Evolutionary conservation across 2,329 filamentous ascomycete genomes (phyloP).

Genomic region (Alternaria sp.): DNA sequence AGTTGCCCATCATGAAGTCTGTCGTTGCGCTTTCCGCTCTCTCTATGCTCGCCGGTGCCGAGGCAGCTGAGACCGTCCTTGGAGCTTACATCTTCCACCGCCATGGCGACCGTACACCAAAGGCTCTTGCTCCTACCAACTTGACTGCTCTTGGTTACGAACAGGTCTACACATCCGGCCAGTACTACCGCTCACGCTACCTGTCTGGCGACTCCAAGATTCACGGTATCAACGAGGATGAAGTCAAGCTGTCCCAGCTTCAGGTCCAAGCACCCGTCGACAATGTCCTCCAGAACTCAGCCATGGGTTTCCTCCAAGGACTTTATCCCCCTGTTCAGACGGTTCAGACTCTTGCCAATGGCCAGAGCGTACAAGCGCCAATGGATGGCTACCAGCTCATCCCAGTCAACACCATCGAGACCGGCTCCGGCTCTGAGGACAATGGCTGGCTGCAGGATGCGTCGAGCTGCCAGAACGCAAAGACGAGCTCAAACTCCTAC

Average conservation of each 20-base stretch:
- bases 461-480: conserved; percentile 62
- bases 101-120: conserved; percentile 87
- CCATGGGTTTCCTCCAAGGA: conserved; percentile 80
- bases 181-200: conserved; percentile 79
- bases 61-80: conserved; percentile 69
- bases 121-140: conserved; percentile 71
- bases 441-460: conserved; percentile 65
- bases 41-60: conserved; percentile 32
- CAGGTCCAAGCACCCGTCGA: conserved; percentile 75
- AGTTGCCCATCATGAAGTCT: conserved; percentile 37
- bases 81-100: conserved; percentile 88
- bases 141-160: conserved; percentile 81
- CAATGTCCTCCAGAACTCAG: conserved; percentile 79
- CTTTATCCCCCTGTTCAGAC: conserved; percentile 76
- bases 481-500: conserved; percentile 65
- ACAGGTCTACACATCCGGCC: conserved; percentile 74
- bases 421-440: conserved; percentile 65
- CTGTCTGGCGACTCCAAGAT: conserved; percentile 70
- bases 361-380: conserved; percentile 68
- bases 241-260: conserved; percentile 74
- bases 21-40: conserved; percentile 30
- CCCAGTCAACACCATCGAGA: conserved; percentile 68
- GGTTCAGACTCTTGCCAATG: conserved; percentile 72
- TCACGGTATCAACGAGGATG: conserved; percentile 67
- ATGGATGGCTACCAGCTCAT: conserved; percentile 85